Conservation (phyloP, 1,284 basidiomycete species). For the Ganoderma lucidum region DNA sequence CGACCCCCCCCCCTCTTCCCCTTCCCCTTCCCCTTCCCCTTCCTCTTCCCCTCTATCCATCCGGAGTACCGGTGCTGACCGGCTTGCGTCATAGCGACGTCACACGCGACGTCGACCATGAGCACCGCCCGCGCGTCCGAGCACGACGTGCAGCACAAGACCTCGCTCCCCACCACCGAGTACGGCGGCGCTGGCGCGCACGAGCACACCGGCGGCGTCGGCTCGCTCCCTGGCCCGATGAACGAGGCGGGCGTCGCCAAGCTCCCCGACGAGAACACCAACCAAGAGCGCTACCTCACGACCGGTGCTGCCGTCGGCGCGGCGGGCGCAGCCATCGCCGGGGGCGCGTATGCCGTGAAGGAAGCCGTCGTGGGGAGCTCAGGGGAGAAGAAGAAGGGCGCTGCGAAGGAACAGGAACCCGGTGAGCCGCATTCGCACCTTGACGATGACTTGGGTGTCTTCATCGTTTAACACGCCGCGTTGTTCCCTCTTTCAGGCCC, state of each 20-base stretch:
- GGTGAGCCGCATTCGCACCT: not conserved
- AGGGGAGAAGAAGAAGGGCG: not conserved
- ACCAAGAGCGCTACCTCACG: constrained; percentile 26
- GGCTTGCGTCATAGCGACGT: constrained; percentile 13
- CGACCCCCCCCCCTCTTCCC: not conserved
- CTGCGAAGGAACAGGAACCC: not conserved
- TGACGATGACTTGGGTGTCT: not conserved
- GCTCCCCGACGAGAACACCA: constrained; percentile 47
- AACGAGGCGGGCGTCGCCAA: constrained; percentile 48
- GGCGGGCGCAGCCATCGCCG: constrained; percentile 22
- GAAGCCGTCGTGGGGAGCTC: constrained; percentile 13
- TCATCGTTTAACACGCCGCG: not conserved
- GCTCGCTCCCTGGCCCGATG: constrained; percentile 47
- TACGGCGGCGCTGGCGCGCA: constrained; percentile 37
- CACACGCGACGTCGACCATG: constrained; percentile 25
- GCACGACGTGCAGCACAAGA: constrained; percentile 38
- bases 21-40: too few relatives aligned
- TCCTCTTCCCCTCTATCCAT: not conserved
- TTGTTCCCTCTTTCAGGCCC: not conserved
- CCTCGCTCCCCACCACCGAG: constrained; percentile 40
- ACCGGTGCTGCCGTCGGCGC: constrained; percentile 24
- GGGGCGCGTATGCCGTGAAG: constrained; percentile 25
- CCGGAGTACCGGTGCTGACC: not conserved
- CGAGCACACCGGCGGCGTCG: constrained; percentile 46
- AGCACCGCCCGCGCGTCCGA: constrained; percentile 36